Base-by-base conservation (phyloP, 2,329 filamentous ascomycete genomes). In the Arthrobotrys sphaeroides region DNA sequence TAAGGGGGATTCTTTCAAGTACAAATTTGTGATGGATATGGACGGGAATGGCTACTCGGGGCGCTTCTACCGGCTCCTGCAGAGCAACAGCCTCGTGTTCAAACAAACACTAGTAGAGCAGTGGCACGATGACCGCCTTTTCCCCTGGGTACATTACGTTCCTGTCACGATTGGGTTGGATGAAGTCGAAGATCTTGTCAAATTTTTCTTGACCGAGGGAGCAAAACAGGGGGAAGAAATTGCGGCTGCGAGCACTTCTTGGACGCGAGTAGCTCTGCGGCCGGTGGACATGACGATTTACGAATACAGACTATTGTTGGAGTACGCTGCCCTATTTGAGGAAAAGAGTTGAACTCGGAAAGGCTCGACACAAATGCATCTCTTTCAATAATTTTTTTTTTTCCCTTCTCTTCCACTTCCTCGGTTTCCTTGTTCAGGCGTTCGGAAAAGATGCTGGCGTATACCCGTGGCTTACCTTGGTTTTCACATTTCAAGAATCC, bases 11-110 rank as follows among this genome's bases (percentile, higher is more conserved):
- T 60, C 55, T 31, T 60, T 60, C 55, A 28, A 28, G 13, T 60
- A 60, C 28, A 60, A 60, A 60, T 60, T 60, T 12, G 55, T 60
- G 9, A 60, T 60, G 55, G 55, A 60, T 43, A 43, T 60, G 55
- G 55, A 60, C 9, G 55, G 55, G 13, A 60, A 60, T 42, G 55
- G 55, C n/a, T 60, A 60, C 20, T 60, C 55, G 10, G 55, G 55
- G 18, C 55, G 55, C 6, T 60, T 40, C 22, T 60, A 60, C 13
- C 31, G 55, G 24, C 38, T 60, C 10, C 18, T 60, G 36, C 55
- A 38, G 33, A 60, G 55, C 20, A 60, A 60, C 38, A 60, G 55
- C 55, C 33, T 60, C 28, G 55, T 60, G 22, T 60, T 60, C 36
- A 60, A 60, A 31, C 55, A 60, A 13, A 60, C 55, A 4, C 22